Base-by-base conservation (phyloP, 75 land plant genomes). In the Larix kaempferi region DNA sequence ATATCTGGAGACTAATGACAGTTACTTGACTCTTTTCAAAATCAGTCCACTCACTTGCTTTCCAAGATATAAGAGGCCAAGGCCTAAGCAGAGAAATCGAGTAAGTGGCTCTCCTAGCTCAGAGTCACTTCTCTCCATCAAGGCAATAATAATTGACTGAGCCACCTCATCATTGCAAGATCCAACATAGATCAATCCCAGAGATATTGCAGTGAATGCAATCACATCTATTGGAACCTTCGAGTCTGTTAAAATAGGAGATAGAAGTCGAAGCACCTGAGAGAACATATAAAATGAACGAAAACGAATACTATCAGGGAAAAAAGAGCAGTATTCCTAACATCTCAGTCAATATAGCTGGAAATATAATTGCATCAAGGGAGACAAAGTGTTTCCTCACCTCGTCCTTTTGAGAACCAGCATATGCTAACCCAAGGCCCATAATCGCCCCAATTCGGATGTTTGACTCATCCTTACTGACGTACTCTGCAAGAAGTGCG, bases 121-220 rank as follows among this genome's bases (percentile, higher is more conserved):
- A 57, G 91, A 77, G 22, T 97, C 99, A 79, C 88, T 91, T 57
- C 99, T 89, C 35, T 97, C 99, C 99, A 97, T 97, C 76, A 97
- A 81, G 44, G 99, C 87, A 84, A 89, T 86, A 78, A 97, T 85
- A 11, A 97, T 97, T 13, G 95, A 83, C 71, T 94, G 98, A 44
- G 99, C 99, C 77, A 92, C 90, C 60, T 95, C 98, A 69, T 94
- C 98, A 88, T 94, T 89, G 82, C 99, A 97, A 35, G 99, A 97
- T 52, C 98, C 99, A 27, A 94, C 98, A 88, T 91, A 89, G 57
- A 97, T 84, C 59, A 97, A 76, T 12, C 99, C 99, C 75, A 97
- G 81, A 13, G 95, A 80, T 56, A 97, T 78, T 57, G 99, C 95
- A 82, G 95, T 88, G 77, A 97, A 97, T 25, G 96, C 99, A 81